These are phyloP conservation scores for Diversispora eburnea DNA, from an alignment of 192 early-diverging fungal genomes.

Conservation along the genomic window DNA sequence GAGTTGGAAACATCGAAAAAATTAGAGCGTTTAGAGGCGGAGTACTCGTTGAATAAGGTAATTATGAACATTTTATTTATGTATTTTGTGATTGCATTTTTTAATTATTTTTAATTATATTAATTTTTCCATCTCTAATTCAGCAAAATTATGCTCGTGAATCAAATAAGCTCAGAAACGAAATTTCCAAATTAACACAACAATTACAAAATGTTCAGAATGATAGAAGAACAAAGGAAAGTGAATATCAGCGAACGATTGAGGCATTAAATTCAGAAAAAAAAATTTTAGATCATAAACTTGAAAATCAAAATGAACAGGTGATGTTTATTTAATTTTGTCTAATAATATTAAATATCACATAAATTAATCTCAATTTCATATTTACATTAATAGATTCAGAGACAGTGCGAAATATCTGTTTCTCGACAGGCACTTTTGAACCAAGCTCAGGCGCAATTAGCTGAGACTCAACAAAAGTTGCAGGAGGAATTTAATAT, in stretches of 20 bases:
- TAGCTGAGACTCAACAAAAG: conserved; percentile 3
- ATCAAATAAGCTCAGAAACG: not conserved
- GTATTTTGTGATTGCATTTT: not conserved
- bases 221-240: not conserved
- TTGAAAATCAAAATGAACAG: conserved; percentile 7
- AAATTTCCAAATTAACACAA: conserved; percentile 1
- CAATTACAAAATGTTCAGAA: not conserved
- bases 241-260: not conserved
- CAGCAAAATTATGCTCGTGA: not conserved
- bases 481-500: not conserved
- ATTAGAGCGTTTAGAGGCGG: not conserved
- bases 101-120: not conserved
- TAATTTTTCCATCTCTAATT: not conserved
- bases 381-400: not conserved
- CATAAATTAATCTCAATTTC: not conserved
- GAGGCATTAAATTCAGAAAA: not conserved
- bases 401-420: not conserved
- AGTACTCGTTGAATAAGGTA: not conserved
- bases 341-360: not conserved
- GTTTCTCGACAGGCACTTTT: conserved; percentile 1
- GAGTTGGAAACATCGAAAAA: not conserved
- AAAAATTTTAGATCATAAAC: not conserved
- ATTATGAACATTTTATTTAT: not conserved
- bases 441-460: conserved; percentile 1
- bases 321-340: not conserved